phyloP scores from a whole-genome alignment of 1,284 basidiomycete species.

The Porogramme epimiltina region DNA sequence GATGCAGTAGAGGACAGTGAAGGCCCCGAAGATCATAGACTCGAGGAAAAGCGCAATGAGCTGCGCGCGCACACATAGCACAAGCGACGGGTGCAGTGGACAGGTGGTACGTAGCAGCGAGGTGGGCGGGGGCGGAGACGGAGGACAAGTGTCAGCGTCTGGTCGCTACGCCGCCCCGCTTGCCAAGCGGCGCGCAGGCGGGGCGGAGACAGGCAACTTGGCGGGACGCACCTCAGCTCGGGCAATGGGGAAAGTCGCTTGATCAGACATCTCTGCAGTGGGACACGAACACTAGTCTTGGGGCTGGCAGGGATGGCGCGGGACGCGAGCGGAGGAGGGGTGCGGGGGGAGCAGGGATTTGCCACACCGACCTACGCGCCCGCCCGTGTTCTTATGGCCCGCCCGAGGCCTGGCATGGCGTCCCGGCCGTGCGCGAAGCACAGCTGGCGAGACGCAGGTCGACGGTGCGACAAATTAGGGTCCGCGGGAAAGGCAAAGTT shows the following conservation, averaged over 20 bases:
- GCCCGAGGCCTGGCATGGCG: too few relatives aligned
- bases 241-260: slow-evolving; percentile 8
- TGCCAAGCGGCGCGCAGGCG: too few relatives aligned
- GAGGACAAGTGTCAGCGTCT: too few relatives aligned
- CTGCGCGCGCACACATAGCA: neutral
- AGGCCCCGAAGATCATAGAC: slow-evolving; percentile 22
- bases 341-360: neutral
- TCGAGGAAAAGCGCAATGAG: slow-evolving; percentile 19
- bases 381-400: too few relatives aligned
- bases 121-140: too few relatives aligned
- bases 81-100: neutral
- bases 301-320: slow-evolving; percentile 2
- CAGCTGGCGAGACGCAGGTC: too few relatives aligned
- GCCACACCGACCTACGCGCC: too few relatives aligned
- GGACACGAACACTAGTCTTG: neutral
- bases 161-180: too few relatives aligned
- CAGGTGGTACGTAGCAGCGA: too few relatives aligned
- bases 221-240: slow-evolving; percentile 7
- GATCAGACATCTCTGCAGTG: slow-evolving; percentile 11
- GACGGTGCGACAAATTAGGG: too few relatives aligned
- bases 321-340: neutral
- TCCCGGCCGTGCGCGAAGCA: too few relatives aligned
- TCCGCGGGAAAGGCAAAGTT: too few relatives aligned
- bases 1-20: slow-evolving; percentile 21
- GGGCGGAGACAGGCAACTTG: neutral